Base-by-base conservation (phyloP, 352 stramenopile species). In the Aphanomyces invadans region DNA sequence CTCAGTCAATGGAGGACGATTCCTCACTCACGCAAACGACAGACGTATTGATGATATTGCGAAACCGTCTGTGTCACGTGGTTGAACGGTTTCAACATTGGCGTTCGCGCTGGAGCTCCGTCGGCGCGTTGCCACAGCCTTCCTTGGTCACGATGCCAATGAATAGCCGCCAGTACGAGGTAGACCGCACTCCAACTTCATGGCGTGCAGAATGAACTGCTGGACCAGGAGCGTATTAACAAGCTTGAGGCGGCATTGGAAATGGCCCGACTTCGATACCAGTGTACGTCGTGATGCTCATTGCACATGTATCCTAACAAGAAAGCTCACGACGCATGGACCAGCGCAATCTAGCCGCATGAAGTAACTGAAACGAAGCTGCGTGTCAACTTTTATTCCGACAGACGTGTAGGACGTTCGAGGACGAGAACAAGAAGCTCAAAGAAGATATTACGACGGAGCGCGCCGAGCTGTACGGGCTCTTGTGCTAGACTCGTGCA, bases 261-360 rank as follows among this genome's bases (percentile, higher is more conserved):
- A 33, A 67, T 67, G 60, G 60, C 60, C 9, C 38, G 42, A 4
- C 33, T 67, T n/a, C 45, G 60, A 28, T 67, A 67, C 26, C 60
- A 67, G 38, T 67, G 60, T 67, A 45, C 45, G 46, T 57, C 32
- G 2, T 17, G 23, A 2, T 5, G 10, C 29, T 9, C n/a, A 15
- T 23, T 15, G 32, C 11, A 17, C 57, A 15, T 29, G 29, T 28
- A n/a, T n/a, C n/a, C n/a, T n/a, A n/a, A n/a, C n/a, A n/a, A n/a
- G n/a, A n/a, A n/a, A n/a, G n/a, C n/a, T n/a, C n/a, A 1, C 42
- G 39, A 21, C n/a, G 15, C 36, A 44, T 67, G n/a, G n/a, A n/a
- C n/a, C n/a, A 67, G 60, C 60, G 9, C 60, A 67, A 59, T 49
- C 60, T 21, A 44, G 60, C 17, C 60, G 60, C 28, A 60, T 67